phyloP scores from a whole-genome alignment of 2,329 filamentous ascomycete species.

The Drechslerella dactyloides region DNA sequence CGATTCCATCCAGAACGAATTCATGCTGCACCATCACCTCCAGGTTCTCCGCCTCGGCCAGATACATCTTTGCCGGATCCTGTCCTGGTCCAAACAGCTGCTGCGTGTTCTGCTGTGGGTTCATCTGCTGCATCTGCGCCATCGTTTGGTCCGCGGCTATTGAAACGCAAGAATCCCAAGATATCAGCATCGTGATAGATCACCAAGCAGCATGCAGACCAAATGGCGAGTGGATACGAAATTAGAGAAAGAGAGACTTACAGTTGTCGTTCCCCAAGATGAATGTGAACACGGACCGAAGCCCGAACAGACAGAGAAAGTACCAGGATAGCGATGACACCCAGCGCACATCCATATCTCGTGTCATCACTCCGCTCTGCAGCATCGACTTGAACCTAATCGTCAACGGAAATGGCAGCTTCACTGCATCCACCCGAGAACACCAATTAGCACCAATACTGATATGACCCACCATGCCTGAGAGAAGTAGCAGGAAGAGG shows the following conservation, averaged over 20 bases:
- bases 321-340: constrained; percentile 99
- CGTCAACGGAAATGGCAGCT: constrained; percentile 94
- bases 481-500: neutral
- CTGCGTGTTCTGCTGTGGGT: constrained; percentile 66
- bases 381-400: constrained; percentile 99
- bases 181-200: constrained; percentile 51
- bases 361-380: constrained; percentile 92
- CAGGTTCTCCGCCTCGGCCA: constrained; percentile 90
- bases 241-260: constrained; percentile 62
- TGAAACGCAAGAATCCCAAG: constrained; percentile 7
- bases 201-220: too few species aligned
- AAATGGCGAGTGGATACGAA: neutral
- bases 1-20: constrained; percentile 86
- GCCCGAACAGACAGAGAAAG: constrained; percentile 93
- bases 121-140: constrained; percentile 80
- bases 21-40: constrained; percentile 87
- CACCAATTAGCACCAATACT: constrained; percentile 46
- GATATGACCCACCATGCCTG: too few species aligned
- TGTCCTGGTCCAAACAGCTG: constrained; percentile 85
- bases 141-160: constrained; percentile 88
- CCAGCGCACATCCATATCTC: constrained; percentile 96
- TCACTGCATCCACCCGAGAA: constrained; percentile 66
- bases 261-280: constrained; percentile 94
- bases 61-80: constrained; percentile 94
- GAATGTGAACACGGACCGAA: constrained; percentile 97